A percentile compares a stretch with the other conserved stretches of the same genome.
phyloP scores from a whole-genome alignment of 2,329 filamentous ascomycete genomes.

The Fusarium coffeatum region DNA sequence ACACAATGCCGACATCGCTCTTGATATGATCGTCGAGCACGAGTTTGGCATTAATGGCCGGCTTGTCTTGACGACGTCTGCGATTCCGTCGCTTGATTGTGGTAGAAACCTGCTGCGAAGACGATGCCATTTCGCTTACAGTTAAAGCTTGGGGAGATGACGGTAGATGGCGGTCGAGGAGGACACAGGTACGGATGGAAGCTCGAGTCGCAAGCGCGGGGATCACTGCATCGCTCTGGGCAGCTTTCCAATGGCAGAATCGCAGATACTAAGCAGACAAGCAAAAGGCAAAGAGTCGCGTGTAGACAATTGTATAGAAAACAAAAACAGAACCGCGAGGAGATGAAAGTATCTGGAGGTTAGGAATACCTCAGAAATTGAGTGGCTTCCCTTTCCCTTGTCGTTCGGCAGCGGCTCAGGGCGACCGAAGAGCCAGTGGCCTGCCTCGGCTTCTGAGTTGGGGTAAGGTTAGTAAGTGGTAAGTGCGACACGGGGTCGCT shows the following conservation, averaged over 20 bases:
- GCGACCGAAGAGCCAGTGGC: slow-evolving; percentile 35
- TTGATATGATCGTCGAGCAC: slow-evolving; percentile 87
- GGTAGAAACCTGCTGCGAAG: slow-evolving; percentile 42
- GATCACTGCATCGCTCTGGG: slow-evolving; percentile 31
- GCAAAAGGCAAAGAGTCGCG: neutral
- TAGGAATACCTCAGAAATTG: slow-evolving; percentile 25
- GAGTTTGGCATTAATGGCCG: slow-evolving; percentile 81
- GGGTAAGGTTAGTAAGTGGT: slow-evolving; percentile 3
- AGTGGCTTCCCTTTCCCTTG: slow-evolving; percentile 30
- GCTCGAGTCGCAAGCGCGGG: slow-evolving; percentile 35
- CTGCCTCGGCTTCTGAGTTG: slow-evolving; percentile 40
- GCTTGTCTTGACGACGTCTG: slow-evolving; percentile 74
- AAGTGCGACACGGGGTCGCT: slow-evolving; percentile 23
- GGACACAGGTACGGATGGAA: slow-evolving; percentile 11
- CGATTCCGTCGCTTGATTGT: slow-evolving; percentile 58
- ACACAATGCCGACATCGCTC: slow-evolving; percentile 86
- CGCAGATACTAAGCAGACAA: neutral
- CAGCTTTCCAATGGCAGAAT: slow-evolving; percentile 8
- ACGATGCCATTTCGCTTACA: slow-evolving; percentile 47
- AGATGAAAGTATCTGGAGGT: slow-evolving; percentile 22
- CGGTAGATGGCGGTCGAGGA: slow-evolving; percentile 18
- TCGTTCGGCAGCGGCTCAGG: slow-evolving; percentile 40
- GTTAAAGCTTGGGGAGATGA: neutral
- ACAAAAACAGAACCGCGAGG: slow-evolving; percentile 8
- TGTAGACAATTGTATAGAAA: slow-evolving; percentile 12